phyloP scores from a whole-genome alignment of 345 rosid genomes.

The Euphorbia peplus region DNA sequence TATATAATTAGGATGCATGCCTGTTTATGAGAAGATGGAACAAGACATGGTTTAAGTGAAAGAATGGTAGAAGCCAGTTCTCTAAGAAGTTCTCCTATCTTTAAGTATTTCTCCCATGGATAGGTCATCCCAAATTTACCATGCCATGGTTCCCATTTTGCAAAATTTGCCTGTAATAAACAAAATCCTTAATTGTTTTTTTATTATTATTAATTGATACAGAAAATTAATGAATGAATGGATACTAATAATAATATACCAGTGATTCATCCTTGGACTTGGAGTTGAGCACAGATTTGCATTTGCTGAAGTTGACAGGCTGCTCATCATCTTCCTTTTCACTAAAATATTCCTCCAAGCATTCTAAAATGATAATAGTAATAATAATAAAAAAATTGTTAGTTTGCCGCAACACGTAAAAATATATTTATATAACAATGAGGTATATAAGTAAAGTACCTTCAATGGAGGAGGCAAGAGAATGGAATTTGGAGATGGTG shows the following conservation, averaged over 20 bases:
- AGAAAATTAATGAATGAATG: constrained; percentile 1
- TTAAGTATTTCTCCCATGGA: constrained; percentile 71
- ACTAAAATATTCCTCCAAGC: constrained; percentile 39
- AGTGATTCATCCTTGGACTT: constrained; percentile 59
- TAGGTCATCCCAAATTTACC: constrained; percentile 70
- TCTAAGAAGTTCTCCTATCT: constrained; percentile 58
- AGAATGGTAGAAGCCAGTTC: constrained; percentile 40
- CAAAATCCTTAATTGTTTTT: too few relatives aligned
- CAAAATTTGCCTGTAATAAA: constrained; percentile 60
- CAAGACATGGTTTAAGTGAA: constrained; percentile 40
- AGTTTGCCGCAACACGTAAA: background rate
- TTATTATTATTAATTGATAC: too few relatives aligned
- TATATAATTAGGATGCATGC: too few relatives aligned
- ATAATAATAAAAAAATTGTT: background rate
- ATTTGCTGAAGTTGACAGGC: constrained; percentile 24
- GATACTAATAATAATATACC: constrained; percentile 35
- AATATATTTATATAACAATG: background rate
- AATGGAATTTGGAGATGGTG: constrained; percentile 46
- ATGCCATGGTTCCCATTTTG: constrained; percentile 97
- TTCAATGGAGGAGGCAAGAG: constrained; percentile 60
- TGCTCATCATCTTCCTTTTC: constrained; percentile 30
- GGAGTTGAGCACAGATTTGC: constrained; percentile 47
- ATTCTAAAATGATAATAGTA: constrained; percentile 30
- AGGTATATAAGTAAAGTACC: constrained; percentile 30
- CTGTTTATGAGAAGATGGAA: constrained; percentile 24